These are phyloP conservation scores for Chaetoceros tenuissimus DNA, from an alignment of 108 stramenopile genomes.

Conservation along the genomic window DNA sequence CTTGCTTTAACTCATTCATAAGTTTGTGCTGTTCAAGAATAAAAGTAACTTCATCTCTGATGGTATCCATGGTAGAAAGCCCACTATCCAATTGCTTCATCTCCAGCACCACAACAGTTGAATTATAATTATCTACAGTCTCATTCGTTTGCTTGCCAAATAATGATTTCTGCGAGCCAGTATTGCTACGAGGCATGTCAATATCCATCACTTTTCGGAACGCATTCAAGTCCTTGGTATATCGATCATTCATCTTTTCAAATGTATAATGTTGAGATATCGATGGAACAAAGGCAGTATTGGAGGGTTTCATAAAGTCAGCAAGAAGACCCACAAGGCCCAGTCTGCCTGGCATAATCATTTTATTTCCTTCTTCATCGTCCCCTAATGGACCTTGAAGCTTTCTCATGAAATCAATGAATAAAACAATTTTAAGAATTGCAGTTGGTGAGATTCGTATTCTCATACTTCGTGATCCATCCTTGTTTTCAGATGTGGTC, in stretches of 20 bases:
- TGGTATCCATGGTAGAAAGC: slow-evolving; percentile 37
- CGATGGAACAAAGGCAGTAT: slow-evolving; percentile 53
- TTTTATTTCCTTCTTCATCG: neutral
- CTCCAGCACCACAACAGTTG: slow-evolving; percentile 55
- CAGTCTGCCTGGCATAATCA: neutral
- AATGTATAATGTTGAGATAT: slow-evolving; percentile 73
- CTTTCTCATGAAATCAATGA: slow-evolving; percentile 31
- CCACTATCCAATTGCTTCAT: slow-evolving; percentile 47
- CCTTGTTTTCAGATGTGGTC: slow-evolving; percentile 4
- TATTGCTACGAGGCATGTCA: slow-evolving; percentile 1
- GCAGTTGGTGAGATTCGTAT: slow-evolving; percentile 22
- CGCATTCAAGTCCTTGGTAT: slow-evolving; percentile 46
- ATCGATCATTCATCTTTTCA: slow-evolving; percentile 63
- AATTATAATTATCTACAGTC: slow-evolving; percentile 17
- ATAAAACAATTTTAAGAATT: slow-evolving; percentile 43
- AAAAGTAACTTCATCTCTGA: slow-evolving; percentile 70
- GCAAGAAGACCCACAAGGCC: neutral
- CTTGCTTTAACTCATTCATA: slow-evolving; percentile 4
- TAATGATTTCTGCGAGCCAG: slow-evolving; percentile 9
- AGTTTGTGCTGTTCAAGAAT: slow-evolving; percentile 21
- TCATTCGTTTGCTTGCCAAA: neutral
- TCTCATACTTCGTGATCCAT: slow-evolving; percentile 3
- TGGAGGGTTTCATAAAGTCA: slow-evolving; percentile 8
- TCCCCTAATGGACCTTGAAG: slow-evolving; percentile 6
- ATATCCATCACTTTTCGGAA: slow-evolving; percentile 16